Conservation (phyloP, 1,139 yeast species). For the Hansenula lynferdii region DNA sequence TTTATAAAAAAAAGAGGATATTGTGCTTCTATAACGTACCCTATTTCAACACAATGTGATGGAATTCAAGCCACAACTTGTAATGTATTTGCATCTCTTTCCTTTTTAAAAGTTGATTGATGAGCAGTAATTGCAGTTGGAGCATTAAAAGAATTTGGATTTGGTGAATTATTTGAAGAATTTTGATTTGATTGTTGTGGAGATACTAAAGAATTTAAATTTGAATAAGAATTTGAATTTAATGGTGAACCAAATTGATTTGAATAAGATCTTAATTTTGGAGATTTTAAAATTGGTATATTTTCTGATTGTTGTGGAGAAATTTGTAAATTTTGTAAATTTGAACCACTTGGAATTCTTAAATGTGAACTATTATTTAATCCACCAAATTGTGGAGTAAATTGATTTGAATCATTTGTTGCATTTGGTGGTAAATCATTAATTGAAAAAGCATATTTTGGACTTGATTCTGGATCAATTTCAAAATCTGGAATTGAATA, state of each 20-base stretch:
- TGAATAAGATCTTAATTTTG: slow-evolving; percentile 1
- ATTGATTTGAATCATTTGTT: neutral
- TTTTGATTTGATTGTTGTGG: neutral
- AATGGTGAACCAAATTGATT: neutral
- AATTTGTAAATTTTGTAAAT: neutral
- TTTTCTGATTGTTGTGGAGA: neutral
- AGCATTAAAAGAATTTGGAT: neutral
- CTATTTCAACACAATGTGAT: neutral
- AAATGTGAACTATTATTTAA: too few relatives aligned
- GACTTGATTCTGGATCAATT: slow-evolving; percentile 2
- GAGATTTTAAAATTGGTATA: neutral
- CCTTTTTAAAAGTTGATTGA: neutral
- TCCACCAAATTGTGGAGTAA: too few relatives aligned
- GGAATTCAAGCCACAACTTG: neutral
- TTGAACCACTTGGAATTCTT: slow-evolving; percentile 1
- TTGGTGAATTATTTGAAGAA: neutral
- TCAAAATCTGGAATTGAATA: slow-evolving; percentile 1
- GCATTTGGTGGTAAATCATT: slow-evolving; percentile 9
- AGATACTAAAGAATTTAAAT: neutral
- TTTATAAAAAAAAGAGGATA: too few relatives aligned
- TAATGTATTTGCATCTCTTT: neutral
- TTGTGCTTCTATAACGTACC: too few relatives aligned
- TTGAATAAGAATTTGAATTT: neutral
- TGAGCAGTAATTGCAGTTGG: slow-evolving; percentile 1
- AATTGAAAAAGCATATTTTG: slow-evolving; percentile 9